These are phyloP conservation scores for Mortierella sp. DNA, from an alignment of 371 early-diverging fungal genomes.

Conservation along the genomic window DNA sequence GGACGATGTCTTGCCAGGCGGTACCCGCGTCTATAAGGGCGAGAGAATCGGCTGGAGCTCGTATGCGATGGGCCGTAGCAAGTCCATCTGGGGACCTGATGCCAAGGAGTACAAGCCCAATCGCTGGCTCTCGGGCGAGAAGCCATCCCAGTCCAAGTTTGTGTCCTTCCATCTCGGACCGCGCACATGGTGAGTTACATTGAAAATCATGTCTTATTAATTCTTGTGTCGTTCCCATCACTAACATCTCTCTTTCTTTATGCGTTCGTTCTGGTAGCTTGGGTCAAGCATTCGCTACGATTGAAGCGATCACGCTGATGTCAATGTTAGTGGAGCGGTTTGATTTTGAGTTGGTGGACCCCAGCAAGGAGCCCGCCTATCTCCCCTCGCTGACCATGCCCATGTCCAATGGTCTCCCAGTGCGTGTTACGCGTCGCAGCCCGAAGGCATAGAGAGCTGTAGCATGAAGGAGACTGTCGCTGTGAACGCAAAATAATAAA, in stretches of 20 bases:
- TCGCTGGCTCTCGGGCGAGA: slow-evolving; percentile 69
- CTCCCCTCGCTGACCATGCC: slow-evolving; percentile 62
- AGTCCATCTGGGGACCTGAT: slow-evolving; percentile 70
- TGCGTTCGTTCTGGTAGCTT: slow-evolving; percentile 24
- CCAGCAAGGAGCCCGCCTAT: slow-evolving; percentile 56
- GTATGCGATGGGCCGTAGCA: slow-evolving; percentile 64
- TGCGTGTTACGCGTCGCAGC: slow-evolving; percentile 35
- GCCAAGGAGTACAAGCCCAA: slow-evolving; percentile 72
- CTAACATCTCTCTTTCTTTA: slow-evolving; percentile 1
- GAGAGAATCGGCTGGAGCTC: slow-evolving; percentile 65
- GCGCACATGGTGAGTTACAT: slow-evolving; percentile 39
- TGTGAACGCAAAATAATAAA: neutral
- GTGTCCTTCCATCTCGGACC: slow-evolving; percentile 48
- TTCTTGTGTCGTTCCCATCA: neutral
- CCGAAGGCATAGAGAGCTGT: neutral
- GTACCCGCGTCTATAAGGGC: slow-evolving; percentile 67
- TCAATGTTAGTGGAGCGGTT: slow-evolving; percentile 63
- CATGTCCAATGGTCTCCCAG: slow-evolving; percentile 37
- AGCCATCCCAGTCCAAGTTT: slow-evolving; percentile 49
- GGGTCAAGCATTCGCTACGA: slow-evolving; percentile 69
- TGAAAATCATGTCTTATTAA: neutral
- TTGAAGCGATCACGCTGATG: slow-evolving; percentile 67
- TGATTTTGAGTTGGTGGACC: slow-evolving; percentile 59
- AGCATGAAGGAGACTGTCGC: no score
- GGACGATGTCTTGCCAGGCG: slow-evolving; percentile 79